Percentiles rank a stretch among this genome's conserved stretches.
phyloP scores from a whole-genome alignment of 352 stramenopile genomes.

The Phytophthora megakarya region DNA sequence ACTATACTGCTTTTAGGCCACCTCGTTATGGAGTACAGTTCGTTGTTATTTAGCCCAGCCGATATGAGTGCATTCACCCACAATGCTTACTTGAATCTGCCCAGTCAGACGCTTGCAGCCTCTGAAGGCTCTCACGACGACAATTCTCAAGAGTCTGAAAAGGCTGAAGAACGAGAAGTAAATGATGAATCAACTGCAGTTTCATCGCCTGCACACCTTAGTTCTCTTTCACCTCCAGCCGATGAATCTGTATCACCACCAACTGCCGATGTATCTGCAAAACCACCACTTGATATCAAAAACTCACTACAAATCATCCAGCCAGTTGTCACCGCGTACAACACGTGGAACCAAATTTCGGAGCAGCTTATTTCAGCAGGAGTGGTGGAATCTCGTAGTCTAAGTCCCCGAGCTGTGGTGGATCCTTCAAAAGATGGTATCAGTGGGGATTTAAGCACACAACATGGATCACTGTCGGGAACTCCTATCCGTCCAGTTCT shows the following conservation, averaged over 20 bases:
- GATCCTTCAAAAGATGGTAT: constrained; percentile 16
- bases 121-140: neutral
- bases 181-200: neutral
- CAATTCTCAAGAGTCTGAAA: constrained; percentile 8
- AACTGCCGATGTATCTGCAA: neutral
- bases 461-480: neutral
- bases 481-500: constrained; percentile 40
- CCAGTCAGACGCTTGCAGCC: neutral
- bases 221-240: neutral
- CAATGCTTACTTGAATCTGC: constrained; percentile 39
- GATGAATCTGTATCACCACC: neutral
- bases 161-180: neutral
- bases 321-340: constrained; percentile 44
- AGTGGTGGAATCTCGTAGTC: constrained; percentile 46
- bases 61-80: constrained; percentile 68
- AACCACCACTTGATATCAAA: neutral
- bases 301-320: constrained; percentile 29
- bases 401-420: neutral
- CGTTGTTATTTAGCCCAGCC: constrained; percentile 62
- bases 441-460: constrained; percentile 3
- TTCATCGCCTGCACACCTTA: neutral
- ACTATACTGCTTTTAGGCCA: constrained; percentile 50
- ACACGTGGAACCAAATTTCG: constrained; percentile 50
- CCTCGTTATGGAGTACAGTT: constrained; percentile 54
- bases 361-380: constrained; percentile 44